Evolutionary conservation across 1,284 basidiomycete genomes (phyloP).

Genomic region (Ceratobasidium sp.): DNA sequence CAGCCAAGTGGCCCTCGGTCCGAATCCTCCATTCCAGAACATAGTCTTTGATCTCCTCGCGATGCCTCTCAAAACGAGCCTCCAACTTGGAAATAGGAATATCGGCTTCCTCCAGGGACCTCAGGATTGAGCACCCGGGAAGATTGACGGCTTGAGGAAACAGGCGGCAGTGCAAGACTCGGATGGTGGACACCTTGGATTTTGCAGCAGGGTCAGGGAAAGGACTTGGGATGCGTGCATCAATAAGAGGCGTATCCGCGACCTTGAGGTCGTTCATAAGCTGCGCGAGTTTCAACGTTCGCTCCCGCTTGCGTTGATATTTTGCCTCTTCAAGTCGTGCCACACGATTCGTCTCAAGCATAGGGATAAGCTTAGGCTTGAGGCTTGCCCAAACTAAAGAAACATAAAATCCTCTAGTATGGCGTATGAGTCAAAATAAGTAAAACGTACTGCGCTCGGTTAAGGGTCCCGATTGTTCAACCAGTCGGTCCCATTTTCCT

Average conservation of each 20-base stretch:
- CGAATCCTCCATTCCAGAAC: not conserved
- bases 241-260: too few species aligned
- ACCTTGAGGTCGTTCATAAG: too few species aligned
- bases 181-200: too few species aligned
- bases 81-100: too few species aligned
- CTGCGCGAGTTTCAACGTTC: not conserved
- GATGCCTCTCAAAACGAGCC: not conserved
- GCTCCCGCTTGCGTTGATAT: not conserved
- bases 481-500: slow-evolving; percentile 24
- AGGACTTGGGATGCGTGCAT: too few species aligned
- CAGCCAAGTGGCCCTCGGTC: slow-evolving; percentile 5
- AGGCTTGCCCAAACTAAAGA: slow-evolving; percentile 40
- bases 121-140: too few species aligned
- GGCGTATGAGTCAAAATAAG: too few species aligned
- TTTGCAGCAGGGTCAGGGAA: too few species aligned
- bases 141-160: too few species aligned
- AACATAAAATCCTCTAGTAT: not conserved
- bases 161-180: too few species aligned
- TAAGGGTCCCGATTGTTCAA: slow-evolving; percentile 33
- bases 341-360: slow-evolving; percentile 29
- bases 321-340: slow-evolving; percentile 29
- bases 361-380: slow-evolving; percentile 38
- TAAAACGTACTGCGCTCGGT: slow-evolving; percentile 45
- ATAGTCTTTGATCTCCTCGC: not conserved
- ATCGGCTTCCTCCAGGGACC: too few species aligned